Conservation (phyloP, 805 yeast species). For the Metschnikowia borealis region DNA sequence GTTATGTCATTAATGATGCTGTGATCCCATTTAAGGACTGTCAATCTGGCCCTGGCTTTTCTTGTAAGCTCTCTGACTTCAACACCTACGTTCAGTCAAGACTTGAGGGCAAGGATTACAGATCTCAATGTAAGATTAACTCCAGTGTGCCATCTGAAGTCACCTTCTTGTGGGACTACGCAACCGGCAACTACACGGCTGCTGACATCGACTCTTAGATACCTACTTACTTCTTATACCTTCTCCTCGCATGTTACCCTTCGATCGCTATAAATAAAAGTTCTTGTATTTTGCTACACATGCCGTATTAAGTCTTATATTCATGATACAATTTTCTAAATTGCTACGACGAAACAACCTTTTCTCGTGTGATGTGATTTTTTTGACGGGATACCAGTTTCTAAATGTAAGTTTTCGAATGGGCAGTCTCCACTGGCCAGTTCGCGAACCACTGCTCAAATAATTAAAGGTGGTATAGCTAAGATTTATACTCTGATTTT, state of each 20-base stretch:
- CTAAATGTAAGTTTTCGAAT: neutral
- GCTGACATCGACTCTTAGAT: constrained; percentile 15
- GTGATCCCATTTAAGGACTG: constrained; percentile 35
- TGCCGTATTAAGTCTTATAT: neutral
- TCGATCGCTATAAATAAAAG: neutral
- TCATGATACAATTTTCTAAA: neutral
- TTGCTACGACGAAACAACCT: neutral
- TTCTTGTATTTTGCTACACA: neutral
- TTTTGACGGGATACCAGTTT: neutral
- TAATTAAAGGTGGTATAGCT: neutral
- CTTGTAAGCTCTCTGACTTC: constrained; percentile 36
- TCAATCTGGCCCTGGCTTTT: constrained; percentile 40
- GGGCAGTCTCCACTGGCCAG: neutral
- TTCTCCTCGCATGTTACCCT: neutral
- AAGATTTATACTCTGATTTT: neutral
- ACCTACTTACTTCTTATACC: neutral
- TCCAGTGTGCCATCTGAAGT: constrained; percentile 23
- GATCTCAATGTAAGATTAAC: constrained; percentile 24
- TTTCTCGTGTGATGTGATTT: neutral
- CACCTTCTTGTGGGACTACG: constrained; percentile 43
- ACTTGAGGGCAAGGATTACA: constrained; percentile 24
- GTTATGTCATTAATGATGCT: constrained; percentile 39
- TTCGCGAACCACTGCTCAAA: neutral
- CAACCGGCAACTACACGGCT: constrained; percentile 21
- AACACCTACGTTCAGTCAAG: constrained; percentile 27